These are phyloP conservation scores for Suhomyces vadensis DNA, from an alignment of 805 yeast species.

Conservation along the genomic window DNA sequence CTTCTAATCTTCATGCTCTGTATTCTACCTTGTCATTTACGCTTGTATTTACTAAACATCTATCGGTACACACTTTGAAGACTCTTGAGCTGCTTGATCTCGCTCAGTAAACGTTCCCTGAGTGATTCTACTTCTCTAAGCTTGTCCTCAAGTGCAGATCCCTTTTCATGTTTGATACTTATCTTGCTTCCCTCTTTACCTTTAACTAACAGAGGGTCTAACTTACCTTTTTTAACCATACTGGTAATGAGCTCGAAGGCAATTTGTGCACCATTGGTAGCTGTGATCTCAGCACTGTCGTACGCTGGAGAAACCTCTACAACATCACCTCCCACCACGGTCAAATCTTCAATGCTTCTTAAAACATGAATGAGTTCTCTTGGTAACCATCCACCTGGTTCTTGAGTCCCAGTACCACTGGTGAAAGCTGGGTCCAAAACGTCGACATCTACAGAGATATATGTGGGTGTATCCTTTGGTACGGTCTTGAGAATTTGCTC, in stretches of 20 bases:
- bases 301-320: conserved; percentile 65
- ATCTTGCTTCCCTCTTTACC: not conserved
- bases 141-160: not conserved
- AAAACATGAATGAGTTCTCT: conserved; percentile 53
- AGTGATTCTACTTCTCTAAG: not conserved
- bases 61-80: not conserved
- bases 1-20: no score
- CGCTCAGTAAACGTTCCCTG: not conserved
- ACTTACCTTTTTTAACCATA: conserved; percentile 63
- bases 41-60: no score
- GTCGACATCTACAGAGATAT: conserved; percentile 76
- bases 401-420: conserved; percentile 60
- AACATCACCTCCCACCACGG: conserved; percentile 55
- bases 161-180: not conserved
- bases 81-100: not conserved
- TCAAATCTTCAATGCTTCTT: conserved; percentile 44
- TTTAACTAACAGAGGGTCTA: conserved; percentile 3
- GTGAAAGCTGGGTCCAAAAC: conserved; percentile 59
- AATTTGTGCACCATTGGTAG: conserved; percentile 69
- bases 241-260: conserved; percentile 70
- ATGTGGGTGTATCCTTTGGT: conserved; percentile 67
- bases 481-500: conserved; percentile 53
- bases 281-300: conserved; percentile 65
- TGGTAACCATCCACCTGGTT: conserved; percentile 60
- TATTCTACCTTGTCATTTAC: not conserved